These are phyloP conservation scores for Actinomortierella wolfii DNA, from an alignment of 371 early-diverging fungal species.

Conservation along the genomic window DNA sequence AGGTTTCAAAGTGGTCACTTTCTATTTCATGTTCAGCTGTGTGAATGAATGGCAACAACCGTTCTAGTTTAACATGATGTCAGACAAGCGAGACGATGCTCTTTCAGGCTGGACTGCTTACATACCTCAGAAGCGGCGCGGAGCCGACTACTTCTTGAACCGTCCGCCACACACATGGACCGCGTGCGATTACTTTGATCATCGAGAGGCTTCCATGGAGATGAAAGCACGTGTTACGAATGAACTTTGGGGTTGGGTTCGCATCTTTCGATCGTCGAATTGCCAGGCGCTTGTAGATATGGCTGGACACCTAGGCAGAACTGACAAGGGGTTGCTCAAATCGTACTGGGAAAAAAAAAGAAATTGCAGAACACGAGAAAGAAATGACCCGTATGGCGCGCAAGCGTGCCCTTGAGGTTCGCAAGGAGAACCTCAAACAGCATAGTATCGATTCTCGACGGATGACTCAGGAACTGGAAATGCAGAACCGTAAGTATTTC, in stretches of 20 bases:
- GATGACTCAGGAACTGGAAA: slow-evolving; percentile 2
- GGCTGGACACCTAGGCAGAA: too few relatives aligned
- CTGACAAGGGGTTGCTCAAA: too few relatives aligned
- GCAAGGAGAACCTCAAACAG: slow-evolving; percentile 6
- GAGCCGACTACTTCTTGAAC: slow-evolving; percentile 3
- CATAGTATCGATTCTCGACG: background rate
- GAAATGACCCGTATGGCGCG: background rate
- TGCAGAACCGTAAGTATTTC: slow-evolving; percentile 1
- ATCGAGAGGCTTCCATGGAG: background rate
- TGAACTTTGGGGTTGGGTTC: background rate
- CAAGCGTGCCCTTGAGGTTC: background rate
- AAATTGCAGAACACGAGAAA: background rate
- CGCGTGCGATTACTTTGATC: background rate
- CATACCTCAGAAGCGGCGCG: background rate
- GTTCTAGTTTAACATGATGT: too few relatives aligned
- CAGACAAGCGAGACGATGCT: too few relatives aligned
- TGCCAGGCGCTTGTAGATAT: slow-evolving; percentile 1
- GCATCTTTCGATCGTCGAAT: background rate
- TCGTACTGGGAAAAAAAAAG: background rate
- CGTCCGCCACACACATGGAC: background rate
- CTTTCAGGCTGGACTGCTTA: too few relatives aligned
- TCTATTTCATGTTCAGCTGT: too few relatives aligned
- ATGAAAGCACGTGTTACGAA: background rate
- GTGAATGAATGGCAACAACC: too few relatives aligned
- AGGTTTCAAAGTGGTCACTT: too few relatives aligned